Evolutionary conservation across 1,139 yeast species (phyloP).

Genomic region (Debaryomycetaceae sp.): DNA sequence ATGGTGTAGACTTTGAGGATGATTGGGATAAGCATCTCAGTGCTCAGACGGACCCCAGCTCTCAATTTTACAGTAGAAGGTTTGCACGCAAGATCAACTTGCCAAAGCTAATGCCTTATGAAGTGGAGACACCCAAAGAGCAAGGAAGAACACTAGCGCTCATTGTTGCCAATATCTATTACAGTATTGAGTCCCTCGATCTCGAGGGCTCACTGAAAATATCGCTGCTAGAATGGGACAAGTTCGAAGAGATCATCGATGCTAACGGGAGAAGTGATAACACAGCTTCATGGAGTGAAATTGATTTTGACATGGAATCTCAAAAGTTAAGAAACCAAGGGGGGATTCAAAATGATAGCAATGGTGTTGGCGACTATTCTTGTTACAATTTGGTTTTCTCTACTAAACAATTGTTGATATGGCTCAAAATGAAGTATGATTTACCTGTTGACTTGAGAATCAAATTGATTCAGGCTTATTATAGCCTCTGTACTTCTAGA

Average conservation of each 20-base stretch:
- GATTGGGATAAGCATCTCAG: slow-evolving; percentile 37
- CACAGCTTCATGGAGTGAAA: slow-evolving; percentile 46
- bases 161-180: slow-evolving; percentile 73
- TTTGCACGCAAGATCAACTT: slow-evolving; percentile 55
- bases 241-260: slow-evolving; percentile 28
- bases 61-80: slow-evolving; percentile 55
- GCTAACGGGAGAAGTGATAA: slow-evolving; percentile 50
- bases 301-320: slow-evolving; percentile 21
- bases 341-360: slow-evolving; percentile 17
- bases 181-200: slow-evolving; percentile 75
- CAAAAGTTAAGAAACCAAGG: slow-evolving; percentile 1
- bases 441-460: slow-evolving; percentile 68
- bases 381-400: slow-evolving; percentile 46
- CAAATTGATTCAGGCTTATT: slow-evolving; percentile 66
- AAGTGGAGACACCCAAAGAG: slow-evolving; percentile 64
- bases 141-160: slow-evolving; percentile 75
- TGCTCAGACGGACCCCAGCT: slow-evolving; percentile 45
- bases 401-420: slow-evolving; percentile 82
- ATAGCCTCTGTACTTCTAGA: slow-evolving; percentile 66
- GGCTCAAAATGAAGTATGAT: slow-evolving; percentile 78
- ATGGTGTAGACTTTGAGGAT: slow-evolving; percentile 58
- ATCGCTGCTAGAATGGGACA: slow-evolving; percentile 58
- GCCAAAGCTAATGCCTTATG: slow-evolving; percentile 69
- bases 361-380: slow-evolving; percentile 14
- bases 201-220: slow-evolving; percentile 70